phyloP scores from a whole-genome alignment of 2,329 filamentous ascomycete species.

The Ophiosphaerella narmari region DNA sequence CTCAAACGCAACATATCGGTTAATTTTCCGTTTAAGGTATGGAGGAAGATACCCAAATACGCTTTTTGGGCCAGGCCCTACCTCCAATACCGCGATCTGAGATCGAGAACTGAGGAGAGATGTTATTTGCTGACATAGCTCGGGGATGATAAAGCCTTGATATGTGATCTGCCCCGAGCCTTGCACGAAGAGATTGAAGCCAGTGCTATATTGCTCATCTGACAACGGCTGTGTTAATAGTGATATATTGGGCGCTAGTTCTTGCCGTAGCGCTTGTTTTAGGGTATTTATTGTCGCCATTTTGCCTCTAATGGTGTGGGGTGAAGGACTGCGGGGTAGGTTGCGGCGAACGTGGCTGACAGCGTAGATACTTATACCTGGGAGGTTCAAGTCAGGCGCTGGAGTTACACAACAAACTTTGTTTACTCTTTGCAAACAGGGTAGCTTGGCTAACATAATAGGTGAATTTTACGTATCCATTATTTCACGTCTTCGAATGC shows the following conservation, averaged over 20 bases:
- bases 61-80: slow-evolving; percentile 63
- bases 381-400: no score
- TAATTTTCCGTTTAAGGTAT: slow-evolving; percentile 50
- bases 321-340: no score
- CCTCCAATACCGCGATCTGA: slow-evolving; percentile 61
- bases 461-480: no score
- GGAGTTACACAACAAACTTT: no score
- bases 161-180: slow-evolving; percentile 47
- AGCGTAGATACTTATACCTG: no score
- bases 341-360: no score
- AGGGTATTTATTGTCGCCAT: slow-evolving; percentile 1
- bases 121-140: slow-evolving; percentile 51
- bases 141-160: slow-evolving; percentile 58
- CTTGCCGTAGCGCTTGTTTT: not conserved
- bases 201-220: slow-evolving; percentile 55
- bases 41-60: slow-evolving; percentile 57
- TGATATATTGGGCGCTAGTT: slow-evolving; percentile 30
- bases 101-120: slow-evolving; percentile 49
- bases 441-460: no score
- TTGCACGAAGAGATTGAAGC: slow-evolving; percentile 52
- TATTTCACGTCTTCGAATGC: no score
- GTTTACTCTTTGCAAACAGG: no score
- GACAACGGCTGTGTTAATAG: slow-evolving; percentile 46
- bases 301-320: not conserved
- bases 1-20: slow-evolving; percentile 61